Percentiles rank a stretch among this genome's conserved stretches.
Evolutionary conservation across 352 stramenopile genomes (phyloP).

Genomic region (Hyaloperonospora arabidopsidis): DNA sequence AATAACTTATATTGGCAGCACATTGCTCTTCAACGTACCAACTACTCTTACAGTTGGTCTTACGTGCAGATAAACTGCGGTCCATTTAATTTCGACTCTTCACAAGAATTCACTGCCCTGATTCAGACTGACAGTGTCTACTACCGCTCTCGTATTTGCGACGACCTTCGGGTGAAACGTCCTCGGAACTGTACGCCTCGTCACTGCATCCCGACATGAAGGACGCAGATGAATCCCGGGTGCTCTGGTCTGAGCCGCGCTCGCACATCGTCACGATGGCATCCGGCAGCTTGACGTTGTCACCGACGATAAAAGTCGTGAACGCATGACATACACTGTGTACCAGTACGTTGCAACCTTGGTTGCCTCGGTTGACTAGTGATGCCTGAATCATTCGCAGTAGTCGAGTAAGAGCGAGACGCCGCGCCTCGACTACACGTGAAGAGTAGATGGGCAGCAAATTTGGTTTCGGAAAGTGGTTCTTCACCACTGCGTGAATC

Average conservation of each 20-base stretch:
- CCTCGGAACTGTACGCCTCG: background rate
- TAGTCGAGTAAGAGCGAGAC: conserved; percentile 22
- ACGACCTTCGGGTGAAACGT: too few relatives aligned
- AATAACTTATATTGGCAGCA: too few relatives aligned
- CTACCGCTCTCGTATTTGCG: too few relatives aligned
- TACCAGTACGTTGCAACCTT: conserved; percentile 27
- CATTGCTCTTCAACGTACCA: too few relatives aligned
- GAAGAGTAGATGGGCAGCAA: conserved; percentile 20
- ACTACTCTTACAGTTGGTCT: too few relatives aligned
- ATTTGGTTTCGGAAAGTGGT: conserved; percentile 30
- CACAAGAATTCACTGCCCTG: too few relatives aligned
- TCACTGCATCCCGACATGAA: conserved; percentile 14
- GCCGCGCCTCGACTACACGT: conserved; percentile 15
- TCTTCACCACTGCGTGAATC: conserved; percentile 31
- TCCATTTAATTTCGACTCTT: too few relatives aligned
- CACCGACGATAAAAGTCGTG: conserved; percentile 21
- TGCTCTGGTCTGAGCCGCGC: conserved; percentile 23
- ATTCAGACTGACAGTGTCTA: too few relatives aligned
- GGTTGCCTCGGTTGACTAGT: conserved; percentile 30
- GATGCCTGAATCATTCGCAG: conserved; percentile 24
- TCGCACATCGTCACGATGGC: conserved; percentile 13
- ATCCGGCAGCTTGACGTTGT: conserved; percentile 19
- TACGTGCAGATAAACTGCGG: too few relatives aligned
- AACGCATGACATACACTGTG: conserved; percentile 24
- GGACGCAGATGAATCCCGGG: conserved; percentile 13